These are phyloP conservation scores for Rasamsonia emersonii DNA, from an alignment of 2,329 filamentous ascomycete genomes.

Conservation along the genomic window DNA sequence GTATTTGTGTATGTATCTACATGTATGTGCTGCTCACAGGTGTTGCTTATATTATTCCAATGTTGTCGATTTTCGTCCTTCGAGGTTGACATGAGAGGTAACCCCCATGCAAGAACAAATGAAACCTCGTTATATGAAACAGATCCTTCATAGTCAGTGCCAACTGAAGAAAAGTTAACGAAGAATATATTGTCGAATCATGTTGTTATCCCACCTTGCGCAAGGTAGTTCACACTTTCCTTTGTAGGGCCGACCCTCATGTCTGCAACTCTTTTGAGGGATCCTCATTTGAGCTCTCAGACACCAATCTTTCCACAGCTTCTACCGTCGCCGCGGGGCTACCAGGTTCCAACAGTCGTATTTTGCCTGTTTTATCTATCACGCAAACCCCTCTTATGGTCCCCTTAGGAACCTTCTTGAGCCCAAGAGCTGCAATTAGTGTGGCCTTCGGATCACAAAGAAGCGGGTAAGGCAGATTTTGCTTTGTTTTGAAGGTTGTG, in stretches of 20 bases:
- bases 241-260: neutral
- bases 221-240: too few relatives aligned
- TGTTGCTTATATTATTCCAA: too few relatives aligned
- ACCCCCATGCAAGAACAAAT: too few relatives aligned
- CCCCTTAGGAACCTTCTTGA: constrained; percentile 75
- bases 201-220: too few relatives aligned
- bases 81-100: too few relatives aligned
- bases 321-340: constrained; percentile 70
- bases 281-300: constrained; percentile 25
- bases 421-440: constrained; percentile 76
- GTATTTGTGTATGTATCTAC: too few relatives aligned
- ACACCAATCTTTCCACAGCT: constrained; percentile 64
- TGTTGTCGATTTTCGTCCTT: too few relatives aligned
- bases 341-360: constrained; percentile 65
- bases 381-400: constrained; percentile 84
- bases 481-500: constrained; percentile 84
- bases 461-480: constrained; percentile 78
- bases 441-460: constrained; percentile 70
- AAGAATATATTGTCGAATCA: too few relatives aligned
- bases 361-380: constrained; percentile 71
- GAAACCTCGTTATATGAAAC: too few relatives aligned
- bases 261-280: neutral
- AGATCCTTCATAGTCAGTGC: too few relatives aligned
- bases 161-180: too few relatives aligned
- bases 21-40: too few relatives aligned